phyloP scores from a whole-genome alignment of 176 grass and related monocot species.

The Saccharum officinarum region DNA sequence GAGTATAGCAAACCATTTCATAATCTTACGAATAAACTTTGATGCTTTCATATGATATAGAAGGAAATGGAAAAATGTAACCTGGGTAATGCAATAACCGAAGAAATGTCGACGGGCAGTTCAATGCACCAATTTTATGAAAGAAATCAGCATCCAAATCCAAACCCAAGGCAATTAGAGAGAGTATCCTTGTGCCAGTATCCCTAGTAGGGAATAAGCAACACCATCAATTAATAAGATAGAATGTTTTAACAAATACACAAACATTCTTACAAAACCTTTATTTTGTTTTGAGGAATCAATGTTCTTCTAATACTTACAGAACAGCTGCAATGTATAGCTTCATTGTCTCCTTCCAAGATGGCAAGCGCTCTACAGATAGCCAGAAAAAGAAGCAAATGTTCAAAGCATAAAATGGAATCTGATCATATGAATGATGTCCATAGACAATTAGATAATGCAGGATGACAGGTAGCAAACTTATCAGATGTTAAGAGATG shows the following conservation, averaged over 20 bases:
- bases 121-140: conserved; percentile 33
- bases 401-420: not conserved
- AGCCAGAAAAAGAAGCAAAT: conserved; percentile 29
- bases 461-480: not conserved
- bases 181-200: conserved; percentile 52
- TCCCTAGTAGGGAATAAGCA: conserved; percentile 35
- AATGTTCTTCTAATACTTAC: conserved; percentile 52
- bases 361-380: conserved; percentile 56
- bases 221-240: not conserved
- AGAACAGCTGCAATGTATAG: conserved; percentile 49
- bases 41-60: not conserved
- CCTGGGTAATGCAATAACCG: conserved; percentile 83
- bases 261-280: conserved; percentile 23
- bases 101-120: conserved; percentile 43
- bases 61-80: conserved; percentile 18
- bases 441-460: conserved; percentile 1
- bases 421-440: conserved; percentile 7
- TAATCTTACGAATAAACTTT: conserved; percentile 20
- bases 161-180: conserved; percentile 74
- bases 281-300: not conserved
- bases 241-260: not conserved
- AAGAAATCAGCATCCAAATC: conserved; percentile 74
- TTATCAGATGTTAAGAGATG: conserved; percentile 7
- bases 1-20: not conserved
- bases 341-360: conserved; percentile 75